Percentiles rank a stretch among this genome's conserved stretches.
Evolutionary conservation across 495 filamentous ascomycete species (phyloP).

Genomic region (Neurospora africana): DNA sequence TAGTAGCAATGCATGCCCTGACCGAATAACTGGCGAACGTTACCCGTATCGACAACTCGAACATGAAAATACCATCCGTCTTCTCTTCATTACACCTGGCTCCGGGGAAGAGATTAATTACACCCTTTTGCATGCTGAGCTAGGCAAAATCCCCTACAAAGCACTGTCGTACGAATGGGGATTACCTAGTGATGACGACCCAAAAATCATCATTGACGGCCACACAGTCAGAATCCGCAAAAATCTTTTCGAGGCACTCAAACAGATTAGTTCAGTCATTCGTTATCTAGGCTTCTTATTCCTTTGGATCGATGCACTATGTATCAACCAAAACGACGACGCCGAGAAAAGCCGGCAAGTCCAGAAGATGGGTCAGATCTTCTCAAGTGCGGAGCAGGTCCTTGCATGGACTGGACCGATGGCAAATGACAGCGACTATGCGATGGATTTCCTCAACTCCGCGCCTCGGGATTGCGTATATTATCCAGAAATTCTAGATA

Average conservation of each 20-base stretch:
- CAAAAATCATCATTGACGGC: background rate
- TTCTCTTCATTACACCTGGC: background rate
- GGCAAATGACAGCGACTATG: background rate
- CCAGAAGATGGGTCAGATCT: background rate
- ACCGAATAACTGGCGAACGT: background rate
- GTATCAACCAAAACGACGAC: constrained; percentile 4
- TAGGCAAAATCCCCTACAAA: background rate
- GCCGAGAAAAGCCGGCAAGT: background rate
- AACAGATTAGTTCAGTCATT: background rate
- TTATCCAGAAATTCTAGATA: fast-evolving
- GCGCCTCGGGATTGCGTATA: background rate
- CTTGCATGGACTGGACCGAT: background rate
- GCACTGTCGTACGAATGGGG: background rate
- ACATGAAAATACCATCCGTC: background rate
- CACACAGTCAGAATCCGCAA: background rate
- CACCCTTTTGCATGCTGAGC: background rate
- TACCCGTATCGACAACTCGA: background rate
- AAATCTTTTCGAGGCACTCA: background rate
- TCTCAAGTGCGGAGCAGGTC: background rate
- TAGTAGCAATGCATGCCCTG: background rate
- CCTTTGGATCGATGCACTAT: constrained; percentile 2
- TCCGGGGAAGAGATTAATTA: background rate
- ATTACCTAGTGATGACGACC: background rate
- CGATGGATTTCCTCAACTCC: background rate
- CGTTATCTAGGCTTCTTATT: background rate